Conservation (phyloP, 306 rosid species). For the Dalbergia cultrata region DNA sequence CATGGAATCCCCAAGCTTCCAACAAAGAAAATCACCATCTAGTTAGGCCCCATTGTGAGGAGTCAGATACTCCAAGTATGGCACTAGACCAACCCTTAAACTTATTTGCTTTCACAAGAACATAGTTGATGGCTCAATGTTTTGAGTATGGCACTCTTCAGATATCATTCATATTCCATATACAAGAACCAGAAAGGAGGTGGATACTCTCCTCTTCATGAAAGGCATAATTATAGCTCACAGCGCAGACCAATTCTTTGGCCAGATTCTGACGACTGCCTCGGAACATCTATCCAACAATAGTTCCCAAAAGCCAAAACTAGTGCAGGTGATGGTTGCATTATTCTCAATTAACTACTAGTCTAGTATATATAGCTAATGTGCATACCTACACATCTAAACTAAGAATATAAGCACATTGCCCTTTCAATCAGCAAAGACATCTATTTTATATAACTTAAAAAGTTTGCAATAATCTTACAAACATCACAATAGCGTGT, state of each 20-base stretch:
- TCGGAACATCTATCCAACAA: not conserved
- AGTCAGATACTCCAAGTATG: not conserved
- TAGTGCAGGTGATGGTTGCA: not conserved
- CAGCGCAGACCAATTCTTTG: not conserved
- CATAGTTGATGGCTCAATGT: not conserved
- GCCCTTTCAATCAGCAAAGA: too few species aligned
- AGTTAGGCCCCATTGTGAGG: not conserved
- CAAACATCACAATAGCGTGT: too few species aligned
- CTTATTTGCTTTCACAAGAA: not conserved
- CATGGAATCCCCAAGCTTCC: not conserved
- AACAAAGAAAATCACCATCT: not conserved
- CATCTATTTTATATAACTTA: too few species aligned
- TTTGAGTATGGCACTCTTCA: not conserved
- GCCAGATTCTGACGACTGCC: not conserved
- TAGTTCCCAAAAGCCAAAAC: not conserved
- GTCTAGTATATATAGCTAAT: not conserved
- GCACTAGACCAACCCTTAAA: not conserved
- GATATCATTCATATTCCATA: not conserved
- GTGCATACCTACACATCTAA: not conserved
- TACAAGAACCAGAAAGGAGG: not conserved
- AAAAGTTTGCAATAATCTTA: too few species aligned
- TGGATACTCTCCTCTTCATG: not conserved
- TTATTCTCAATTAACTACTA: not conserved
- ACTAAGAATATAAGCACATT: too few species aligned
- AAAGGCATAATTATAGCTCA: slow-evolving; percentile 16